phyloP scores from a whole-genome alignment of 1,139 yeast species.

The Candida albicans region DNA sequence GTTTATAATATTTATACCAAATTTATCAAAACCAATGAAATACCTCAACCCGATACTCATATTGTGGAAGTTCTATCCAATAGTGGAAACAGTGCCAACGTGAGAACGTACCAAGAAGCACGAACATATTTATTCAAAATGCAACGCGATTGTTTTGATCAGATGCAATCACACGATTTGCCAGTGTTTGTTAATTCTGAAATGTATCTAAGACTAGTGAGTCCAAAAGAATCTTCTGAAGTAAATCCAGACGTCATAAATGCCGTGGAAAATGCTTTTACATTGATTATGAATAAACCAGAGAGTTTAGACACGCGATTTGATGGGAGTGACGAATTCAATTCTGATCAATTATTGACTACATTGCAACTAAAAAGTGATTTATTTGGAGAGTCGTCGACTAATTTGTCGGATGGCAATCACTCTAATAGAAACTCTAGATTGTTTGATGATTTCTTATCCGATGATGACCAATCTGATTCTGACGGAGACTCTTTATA shows the following conservation, averaged over 20 bases:
- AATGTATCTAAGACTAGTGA: slow-evolving; percentile 9
- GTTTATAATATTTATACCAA: slow-evolving; percentile 45
- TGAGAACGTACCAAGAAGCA: slow-evolving; percentile 43
- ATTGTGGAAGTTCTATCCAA: slow-evolving; percentile 17
- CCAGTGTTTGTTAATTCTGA: slow-evolving; percentile 51
- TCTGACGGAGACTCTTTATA: slow-evolving; percentile 33
- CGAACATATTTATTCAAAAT: slow-evolving; percentile 55
- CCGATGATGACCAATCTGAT: slow-evolving; percentile 19
- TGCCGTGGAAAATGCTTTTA: slow-evolving; percentile 73
- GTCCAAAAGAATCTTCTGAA: slow-evolving; percentile 10
- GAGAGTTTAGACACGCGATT: slow-evolving; percentile 9
- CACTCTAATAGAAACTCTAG: slow-evolving; percentile 22
- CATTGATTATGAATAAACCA: slow-evolving; percentile 50
- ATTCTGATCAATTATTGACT: slow-evolving; percentile 2
- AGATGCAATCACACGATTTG: slow-evolving; percentile 52
- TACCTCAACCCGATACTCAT: slow-evolving; percentile 24
- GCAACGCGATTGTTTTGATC: slow-evolving; percentile 52
- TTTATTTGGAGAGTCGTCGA: slow-evolving; percentile 38
- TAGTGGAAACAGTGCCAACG: slow-evolving; percentile 4
- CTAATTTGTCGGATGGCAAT: slow-evolving; percentile 23
- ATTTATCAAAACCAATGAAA: slow-evolving; percentile 34
- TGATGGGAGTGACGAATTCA: slow-evolving; percentile 1
- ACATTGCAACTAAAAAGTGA: slow-evolving; percentile 25
- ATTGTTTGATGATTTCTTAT: slow-evolving; percentile 34
- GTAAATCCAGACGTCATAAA: slow-evolving; percentile 48